Base-by-base conservation (phyloP, 2,329 filamentous ascomycete species). In the Acephala macrosclerotiorum region DNA sequence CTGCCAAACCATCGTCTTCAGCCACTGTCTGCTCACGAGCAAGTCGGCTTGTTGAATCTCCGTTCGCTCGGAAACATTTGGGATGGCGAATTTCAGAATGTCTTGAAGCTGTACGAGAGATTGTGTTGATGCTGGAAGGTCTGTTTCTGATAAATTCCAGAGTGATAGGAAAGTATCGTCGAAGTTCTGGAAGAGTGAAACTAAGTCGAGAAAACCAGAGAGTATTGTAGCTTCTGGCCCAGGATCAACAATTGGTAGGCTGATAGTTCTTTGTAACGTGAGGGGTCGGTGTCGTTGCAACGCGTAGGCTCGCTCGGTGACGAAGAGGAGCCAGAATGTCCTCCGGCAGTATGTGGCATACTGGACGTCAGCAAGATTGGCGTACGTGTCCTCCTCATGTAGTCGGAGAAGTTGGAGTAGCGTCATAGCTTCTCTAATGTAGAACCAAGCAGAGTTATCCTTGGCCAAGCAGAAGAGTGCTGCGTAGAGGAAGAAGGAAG, bases 31-130 rank as follows among this genome's bases (percentile, higher is more conserved):
- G n/a, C 66, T 70, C 45, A 71, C 61, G 8, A 68, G 66, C 2
- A 71, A 38, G 59, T 71, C 69, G 2, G 69, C 69, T 57, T 71
- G 61, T 35, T 71, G 68, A 88, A 87, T 55, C 83, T 85, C 68
- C 88, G 89, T 67, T 20, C 73, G 68, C 14, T 67, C 56, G 1
- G 58, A 57, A 9, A 64, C 51, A 51, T 68, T 59, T 16, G 65
- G 63, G 2, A 67, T 64, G 11, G 64, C 53, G 42, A 47, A 58
- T 45, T 62, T 64, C 5, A 70, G 26, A 22, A 66, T 58, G 33
- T 68, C 65, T 56, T 70, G 67, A 0, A 69, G 60, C 38, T 66
- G 60, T 7, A 69, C 38, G 16, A 67, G 58, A 61, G 61, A 63
- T 36, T 64, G 64, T 4, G 58, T 38, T 16, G 61, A 66, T 29